Conservation (phyloP, 2,329 filamentous ascomycete species). For the Fusarium pseudocircinatum region DNA sequence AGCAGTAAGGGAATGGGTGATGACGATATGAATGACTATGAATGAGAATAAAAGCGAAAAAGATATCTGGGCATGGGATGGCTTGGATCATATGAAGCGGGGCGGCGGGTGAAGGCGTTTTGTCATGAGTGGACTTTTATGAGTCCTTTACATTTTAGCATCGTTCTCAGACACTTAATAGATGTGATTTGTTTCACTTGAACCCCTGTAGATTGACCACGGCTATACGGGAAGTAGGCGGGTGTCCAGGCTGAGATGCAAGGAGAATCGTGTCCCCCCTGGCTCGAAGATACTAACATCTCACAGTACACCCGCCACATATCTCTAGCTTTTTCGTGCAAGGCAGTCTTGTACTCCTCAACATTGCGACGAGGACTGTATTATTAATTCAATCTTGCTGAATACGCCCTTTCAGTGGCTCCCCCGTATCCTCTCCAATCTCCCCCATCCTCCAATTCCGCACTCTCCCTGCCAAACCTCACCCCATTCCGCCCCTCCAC, state of each 20-base stretch:
- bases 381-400: background rate
- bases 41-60: slow-evolving; percentile 3
- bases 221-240: background rate
- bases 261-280: background rate
- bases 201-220: background rate
- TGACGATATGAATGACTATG: slow-evolving; percentile 15
- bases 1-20: slow-evolving; percentile 52
- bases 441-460: slow-evolving; percentile 7
- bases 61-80: background rate
- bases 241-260: background rate
- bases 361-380: too few relatives aligned
- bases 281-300: background rate
- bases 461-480: background rate
- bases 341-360: background rate
- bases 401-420: background rate
- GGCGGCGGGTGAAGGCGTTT: slow-evolving; percentile 23
- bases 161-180: slow-evolving; percentile 8
- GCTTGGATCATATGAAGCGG: background rate
- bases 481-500: slow-evolving; percentile 15
- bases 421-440: background rate
- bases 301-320: too few relatives aligned
- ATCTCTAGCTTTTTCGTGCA: too few relatives aligned
- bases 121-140: slow-evolving; percentile 13
- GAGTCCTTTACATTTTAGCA: slow-evolving; percentile 2
- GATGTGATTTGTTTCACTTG: slow-evolving; percentile 11